phyloP scores from a whole-genome alignment of 495 filamentous ascomycete species.

The Amphirosellinia nigrospora region DNA sequence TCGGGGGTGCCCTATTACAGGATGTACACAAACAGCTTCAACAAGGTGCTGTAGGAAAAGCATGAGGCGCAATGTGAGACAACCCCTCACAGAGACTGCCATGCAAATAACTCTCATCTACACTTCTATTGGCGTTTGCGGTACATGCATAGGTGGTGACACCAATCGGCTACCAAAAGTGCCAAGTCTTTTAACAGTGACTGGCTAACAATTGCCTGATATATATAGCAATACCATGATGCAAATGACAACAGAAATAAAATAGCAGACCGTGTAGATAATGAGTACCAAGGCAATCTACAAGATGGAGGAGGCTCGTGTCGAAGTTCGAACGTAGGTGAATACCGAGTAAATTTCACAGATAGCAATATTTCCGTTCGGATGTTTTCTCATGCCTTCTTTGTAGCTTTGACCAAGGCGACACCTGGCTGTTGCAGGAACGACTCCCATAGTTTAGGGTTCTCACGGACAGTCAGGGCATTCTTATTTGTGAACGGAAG shows the following conservation, averaged over 20 bases:
- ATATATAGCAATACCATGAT: too few relatives aligned
- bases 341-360: too few relatives aligned
- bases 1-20: too few relatives aligned
- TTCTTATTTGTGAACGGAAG: too few relatives aligned
- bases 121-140: too few relatives aligned
- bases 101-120: too few relatives aligned
- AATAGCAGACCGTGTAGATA: not conserved
- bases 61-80: too few relatives aligned
- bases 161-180: not conserved
- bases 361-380: not conserved
- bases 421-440: slow-evolving; percentile 35
- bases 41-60: not conserved
- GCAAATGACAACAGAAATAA: too few relatives aligned
- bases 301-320: not conserved
- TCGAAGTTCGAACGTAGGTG: not conserved
- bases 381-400: slow-evolving; percentile 20
- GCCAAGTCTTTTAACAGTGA: not conserved
- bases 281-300: not conserved
- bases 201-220: not conserved
- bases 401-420: slow-evolving; percentile 31
- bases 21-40: too few relatives aligned
- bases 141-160: not conserved
- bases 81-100: too few relatives aligned
- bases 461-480: slow-evolving; percentile 28
- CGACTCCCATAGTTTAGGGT: slow-evolving; percentile 35